Percentiles rank a stretch among this genome's conserved stretches.
These are phyloP conservation scores for Emergomyces pasteurianus DNA, from an alignment of 2,329 filamentous ascomycete genomes.

Conservation along the genomic window DNA sequence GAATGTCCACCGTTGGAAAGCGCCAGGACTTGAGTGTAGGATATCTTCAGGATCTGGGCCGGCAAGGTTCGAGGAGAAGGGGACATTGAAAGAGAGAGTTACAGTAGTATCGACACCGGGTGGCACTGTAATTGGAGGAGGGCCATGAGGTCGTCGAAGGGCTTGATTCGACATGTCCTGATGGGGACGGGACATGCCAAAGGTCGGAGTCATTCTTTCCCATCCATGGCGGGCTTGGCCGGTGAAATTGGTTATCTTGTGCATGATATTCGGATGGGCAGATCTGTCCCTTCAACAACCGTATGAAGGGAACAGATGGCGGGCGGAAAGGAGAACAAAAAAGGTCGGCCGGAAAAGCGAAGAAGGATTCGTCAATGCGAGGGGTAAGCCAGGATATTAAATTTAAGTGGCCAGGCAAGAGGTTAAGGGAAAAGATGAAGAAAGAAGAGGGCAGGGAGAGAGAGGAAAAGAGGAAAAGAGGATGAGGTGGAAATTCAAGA, in stretches of 20 bases:
- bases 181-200: slow-evolving; percentile 50
- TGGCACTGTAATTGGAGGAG: slow-evolving; percentile 45
- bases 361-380: slow-evolving; percentile 7
- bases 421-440: neutral
- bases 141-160: slow-evolving; percentile 44
- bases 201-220: slow-evolving; percentile 55
- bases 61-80: slow-evolving; percentile 82
- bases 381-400: neutral
- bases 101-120: slow-evolving; percentile 65
- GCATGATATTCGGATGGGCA: slow-evolving; percentile 37
- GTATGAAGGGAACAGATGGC: slow-evolving; percentile 18
- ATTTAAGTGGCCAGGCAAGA: neutral
- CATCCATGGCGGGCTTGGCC: slow-evolving; percentile 55
- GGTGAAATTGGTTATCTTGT: slow-evolving; percentile 58
- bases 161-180: slow-evolving; percentile 43
- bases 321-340: slow-evolving; percentile 8
- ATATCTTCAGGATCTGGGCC: slow-evolving; percentile 93
- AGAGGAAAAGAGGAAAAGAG: neutral
- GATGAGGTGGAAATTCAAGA: too few relatives aligned
- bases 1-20: slow-evolving; percentile 86
- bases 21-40: slow-evolving; percentile 78
- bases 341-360: slow-evolving; percentile 11
- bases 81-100: slow-evolving; percentile 94
- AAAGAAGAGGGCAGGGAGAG: neutral
- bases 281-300: slow-evolving; percentile 19